phyloP scores from a whole-genome alignment of 2,329 filamentous ascomycete genomes.

The Ambrosiella beaveri region DNA sequence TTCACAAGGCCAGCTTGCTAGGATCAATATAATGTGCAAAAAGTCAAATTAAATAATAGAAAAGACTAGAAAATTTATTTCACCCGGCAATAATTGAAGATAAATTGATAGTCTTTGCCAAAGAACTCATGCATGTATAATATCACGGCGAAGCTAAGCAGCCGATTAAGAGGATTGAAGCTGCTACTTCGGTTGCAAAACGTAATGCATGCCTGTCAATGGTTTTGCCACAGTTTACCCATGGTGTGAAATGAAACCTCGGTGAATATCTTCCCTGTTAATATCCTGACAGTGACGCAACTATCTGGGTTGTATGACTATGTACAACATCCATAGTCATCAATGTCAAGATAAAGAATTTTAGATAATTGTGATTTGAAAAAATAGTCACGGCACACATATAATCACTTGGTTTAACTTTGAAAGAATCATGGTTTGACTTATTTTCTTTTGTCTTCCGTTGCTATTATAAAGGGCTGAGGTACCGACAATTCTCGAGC shows the following conservation, averaged over 20 bases:
- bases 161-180: not conserved
- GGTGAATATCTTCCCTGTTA: too few species aligned
- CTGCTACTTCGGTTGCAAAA: slow-evolving; percentile 8
- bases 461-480: slow-evolving; percentile 16
- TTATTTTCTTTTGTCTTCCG: slow-evolving; percentile 16
- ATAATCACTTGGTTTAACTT: not conserved
- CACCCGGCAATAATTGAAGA: not conserved
- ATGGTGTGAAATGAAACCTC: too few species aligned
- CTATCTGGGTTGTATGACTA: too few species aligned
- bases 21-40: not conserved
- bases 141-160: not conserved
- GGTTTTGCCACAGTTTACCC: not conserved
- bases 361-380: not conserved
- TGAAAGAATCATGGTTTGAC: slow-evolving; percentile 4
- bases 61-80: not conserved
- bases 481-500: slow-evolving; percentile 11
- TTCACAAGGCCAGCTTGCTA: slow-evolving; percentile 13
- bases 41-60: not conserved
- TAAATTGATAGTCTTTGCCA: too few species aligned
- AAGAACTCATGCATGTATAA: not conserved
- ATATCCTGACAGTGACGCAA: too few species aligned
- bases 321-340: not conserved
- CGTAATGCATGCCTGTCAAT: not conserved
- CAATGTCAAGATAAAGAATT: not conserved
- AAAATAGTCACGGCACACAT: not conserved